Evolutionary conservation across 257 asterid species (phyloP).

Genomic region (Rhazya stricta): DNA sequence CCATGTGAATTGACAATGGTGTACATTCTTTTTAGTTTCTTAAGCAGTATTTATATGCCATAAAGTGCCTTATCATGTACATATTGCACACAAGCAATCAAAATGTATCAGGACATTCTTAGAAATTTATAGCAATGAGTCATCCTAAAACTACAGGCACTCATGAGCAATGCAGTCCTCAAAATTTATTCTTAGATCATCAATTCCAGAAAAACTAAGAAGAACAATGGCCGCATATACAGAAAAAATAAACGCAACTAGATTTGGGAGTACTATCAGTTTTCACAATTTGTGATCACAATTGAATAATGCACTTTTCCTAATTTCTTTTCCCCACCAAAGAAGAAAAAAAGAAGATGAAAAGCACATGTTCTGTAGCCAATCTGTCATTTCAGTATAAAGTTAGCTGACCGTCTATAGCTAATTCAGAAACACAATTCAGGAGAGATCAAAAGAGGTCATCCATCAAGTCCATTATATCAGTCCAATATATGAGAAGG

Average conservation of each 20-base stretch:
- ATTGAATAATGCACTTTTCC: not conserved
- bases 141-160: not conserved
- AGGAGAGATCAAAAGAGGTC: not conserved
- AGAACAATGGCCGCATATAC: no score
- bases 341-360: not conserved
- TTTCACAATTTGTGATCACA: no score
- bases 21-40: not conserved
- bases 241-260: not conserved
- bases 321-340: not conserved
- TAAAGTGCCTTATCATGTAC: no score
- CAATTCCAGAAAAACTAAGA: no score
- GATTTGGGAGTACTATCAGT: not conserved
- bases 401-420: not conserved
- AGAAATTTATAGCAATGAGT: not conserved
- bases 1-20: not conserved
- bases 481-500: not conserved
- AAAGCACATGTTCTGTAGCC: not conserved
- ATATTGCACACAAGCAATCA: no score
- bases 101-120: not conserved
- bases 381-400: not conserved
- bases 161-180: not conserved
- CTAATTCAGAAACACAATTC: not conserved
- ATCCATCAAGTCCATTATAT: not conserved
- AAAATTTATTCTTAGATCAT: no score
- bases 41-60: not conserved